Percentiles rank a stretch among this genome's conserved stretches.
Conservation (phyloP, 2,329 filamentous ascomycete species). For the Clarireedia homoeocarpa region DNA sequence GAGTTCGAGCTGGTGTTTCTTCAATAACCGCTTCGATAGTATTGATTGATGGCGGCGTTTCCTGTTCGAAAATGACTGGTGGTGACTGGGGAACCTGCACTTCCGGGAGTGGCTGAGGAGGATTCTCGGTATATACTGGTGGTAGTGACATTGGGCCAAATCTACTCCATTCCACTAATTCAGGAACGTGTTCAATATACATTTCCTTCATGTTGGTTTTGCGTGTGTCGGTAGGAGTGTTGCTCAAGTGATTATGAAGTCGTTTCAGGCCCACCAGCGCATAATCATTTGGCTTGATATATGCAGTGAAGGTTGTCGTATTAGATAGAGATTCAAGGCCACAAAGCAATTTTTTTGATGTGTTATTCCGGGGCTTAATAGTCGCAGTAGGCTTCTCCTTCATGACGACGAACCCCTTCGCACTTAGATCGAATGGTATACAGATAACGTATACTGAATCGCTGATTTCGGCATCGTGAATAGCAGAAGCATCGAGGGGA, state of each 20-base stretch:
- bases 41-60: no score
- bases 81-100: neutral
- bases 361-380: neutral
- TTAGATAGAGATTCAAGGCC: neutral
- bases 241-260: neutral
- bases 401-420: neutral
- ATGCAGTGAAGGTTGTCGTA: neutral
- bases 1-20: neutral
- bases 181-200: neutral
- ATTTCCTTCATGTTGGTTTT: neutral
- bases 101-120: neutral
- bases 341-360: neutral
- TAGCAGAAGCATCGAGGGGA: neutral
- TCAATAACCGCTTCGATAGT: neutral
- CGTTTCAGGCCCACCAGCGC: neutral
- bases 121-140: neutral
- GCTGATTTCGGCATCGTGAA: neutral
- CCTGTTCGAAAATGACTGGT: neutral
- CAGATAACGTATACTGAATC: neutral
- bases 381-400: neutral
- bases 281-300: neutral
- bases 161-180: neutral
- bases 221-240: neutral
- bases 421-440: neutral
- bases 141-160: neutral